A percentile compares a stretch with the other conserved stretches of the same genome.
Conservation (phyloP, 768 basidiomycete genomes). For the Rhodotorula taiwanensis region DNA sequence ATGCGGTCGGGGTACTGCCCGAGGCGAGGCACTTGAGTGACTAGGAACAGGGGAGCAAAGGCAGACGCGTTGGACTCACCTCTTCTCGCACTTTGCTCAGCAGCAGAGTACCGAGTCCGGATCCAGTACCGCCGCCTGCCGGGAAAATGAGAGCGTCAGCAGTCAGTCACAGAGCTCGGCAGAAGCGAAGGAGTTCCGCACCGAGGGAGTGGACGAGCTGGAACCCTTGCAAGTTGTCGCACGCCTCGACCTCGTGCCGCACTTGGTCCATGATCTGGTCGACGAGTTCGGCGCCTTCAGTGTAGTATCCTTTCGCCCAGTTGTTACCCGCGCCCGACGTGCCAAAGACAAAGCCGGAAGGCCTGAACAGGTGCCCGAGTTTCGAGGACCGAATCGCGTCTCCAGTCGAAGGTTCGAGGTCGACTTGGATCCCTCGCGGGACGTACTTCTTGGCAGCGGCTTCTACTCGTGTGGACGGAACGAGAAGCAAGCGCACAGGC, state of each 20-base stretch:
- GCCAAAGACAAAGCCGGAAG: conserved; percentile 59
- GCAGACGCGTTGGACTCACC: conserved; percentile 2
- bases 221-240: conserved; percentile 81
- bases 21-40: neutral
- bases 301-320: conserved; percentile 89
- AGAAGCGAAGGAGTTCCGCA: neutral
- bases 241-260: conserved; percentile 60
- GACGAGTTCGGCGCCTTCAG: conserved; percentile 87
- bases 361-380: conserved; percentile 66
- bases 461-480: too few species aligned
- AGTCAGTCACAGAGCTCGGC: neutral
- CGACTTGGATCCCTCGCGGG: conserved; percentile 80
- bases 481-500: neutral
- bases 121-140: conserved; percentile 70
- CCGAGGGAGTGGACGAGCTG: conserved; percentile 79
- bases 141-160: neutral
- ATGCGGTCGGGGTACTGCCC: conserved; percentile 41
- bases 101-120: conserved; percentile 73
- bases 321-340: conserved; percentile 68
- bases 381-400: conserved; percentile 51
- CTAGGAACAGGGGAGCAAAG: neutral
- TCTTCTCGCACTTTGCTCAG: conserved; percentile 74
- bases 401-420: conserved; percentile 81
- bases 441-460: conserved; percentile 58
- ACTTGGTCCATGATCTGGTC: conserved; percentile 59